Evolutionary conservation across 176 grass and related monocot genomes (phyloP).

Genomic region (Hordeum vulgare): DNA sequence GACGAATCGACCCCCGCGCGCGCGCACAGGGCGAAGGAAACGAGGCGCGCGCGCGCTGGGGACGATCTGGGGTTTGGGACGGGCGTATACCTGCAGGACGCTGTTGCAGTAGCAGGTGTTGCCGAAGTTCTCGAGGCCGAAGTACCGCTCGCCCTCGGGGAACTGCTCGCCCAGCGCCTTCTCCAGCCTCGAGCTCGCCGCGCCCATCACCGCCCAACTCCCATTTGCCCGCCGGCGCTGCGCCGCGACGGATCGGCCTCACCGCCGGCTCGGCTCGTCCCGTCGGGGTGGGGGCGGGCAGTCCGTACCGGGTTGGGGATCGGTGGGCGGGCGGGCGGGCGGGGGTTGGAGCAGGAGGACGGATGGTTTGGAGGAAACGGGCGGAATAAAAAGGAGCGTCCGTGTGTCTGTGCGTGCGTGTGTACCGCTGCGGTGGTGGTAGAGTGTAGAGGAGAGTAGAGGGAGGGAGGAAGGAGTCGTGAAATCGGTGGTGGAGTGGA

Average conservation of each 20-base stretch:
- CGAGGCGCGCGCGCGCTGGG: too few relatives aligned
- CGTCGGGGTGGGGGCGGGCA: too few relatives aligned
- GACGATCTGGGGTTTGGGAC: not conserved
- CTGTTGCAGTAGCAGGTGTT: conserved; percentile 99
- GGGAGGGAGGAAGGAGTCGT: too few relatives aligned
- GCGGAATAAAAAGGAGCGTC: not conserved
- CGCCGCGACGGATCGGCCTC: not conserved
- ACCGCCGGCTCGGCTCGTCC: too few relatives aligned
- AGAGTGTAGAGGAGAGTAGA: too few relatives aligned
- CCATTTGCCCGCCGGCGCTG: conserved; percentile 13
- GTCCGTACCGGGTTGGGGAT: too few relatives aligned
- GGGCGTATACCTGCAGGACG: conserved; percentile 67
- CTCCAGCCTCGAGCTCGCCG: conserved; percentile 94
- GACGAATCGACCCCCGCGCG: not conserved
- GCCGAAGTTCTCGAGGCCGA: conserved; percentile 98
- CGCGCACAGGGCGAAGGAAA: not conserved
- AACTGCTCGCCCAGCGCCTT: conserved; percentile 96
- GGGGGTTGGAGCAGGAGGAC: not conserved
- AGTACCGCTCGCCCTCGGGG: conserved; percentile 98
- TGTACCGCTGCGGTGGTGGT: not conserved
- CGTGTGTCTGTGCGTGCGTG: too few relatives aligned
- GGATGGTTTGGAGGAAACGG: not conserved
- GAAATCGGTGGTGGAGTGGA: too few relatives aligned
- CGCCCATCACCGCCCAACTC: conserved; percentile 81
- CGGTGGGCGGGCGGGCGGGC: conserved; percentile 8